A percentile compares a stretch with the other conserved stretches of the same genome.
These are phyloP conservation scores for Fusarium fracticaudum DNA, from an alignment of 2,329 filamentous ascomycete species.

Conservation along the genomic window DNA sequence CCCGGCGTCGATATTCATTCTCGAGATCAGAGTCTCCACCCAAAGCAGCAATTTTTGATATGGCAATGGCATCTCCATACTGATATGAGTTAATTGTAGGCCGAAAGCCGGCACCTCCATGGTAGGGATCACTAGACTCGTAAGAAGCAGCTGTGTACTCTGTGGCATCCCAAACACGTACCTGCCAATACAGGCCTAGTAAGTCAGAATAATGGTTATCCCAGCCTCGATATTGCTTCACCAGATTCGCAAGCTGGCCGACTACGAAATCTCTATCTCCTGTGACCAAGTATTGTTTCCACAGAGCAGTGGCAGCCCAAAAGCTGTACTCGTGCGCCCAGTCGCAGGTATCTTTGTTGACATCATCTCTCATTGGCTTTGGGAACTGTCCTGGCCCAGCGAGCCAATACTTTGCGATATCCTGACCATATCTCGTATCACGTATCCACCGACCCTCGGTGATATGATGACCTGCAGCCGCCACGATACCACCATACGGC, in stretches of 20 bases:
- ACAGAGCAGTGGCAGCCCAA: background rate
- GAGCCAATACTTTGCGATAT: background rate
- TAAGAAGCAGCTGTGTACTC: slow-evolving; percentile 2
- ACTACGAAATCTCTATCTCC: background rate
- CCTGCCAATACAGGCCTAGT: background rate
- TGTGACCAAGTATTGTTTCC: background rate
- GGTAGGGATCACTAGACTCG: background rate
- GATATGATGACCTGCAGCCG: background rate
- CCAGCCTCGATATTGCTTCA: slow-evolving; percentile 4
- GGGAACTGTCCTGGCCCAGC: background rate
- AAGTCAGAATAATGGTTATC: background rate
- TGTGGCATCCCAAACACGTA: background rate
- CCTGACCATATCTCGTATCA: background rate
- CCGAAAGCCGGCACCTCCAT: background rate
- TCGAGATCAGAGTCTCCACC: background rate
- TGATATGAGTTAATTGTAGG: background rate
- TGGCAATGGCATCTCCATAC: background rate
- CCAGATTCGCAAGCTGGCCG: background rate
- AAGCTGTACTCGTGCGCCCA: slow-evolving; percentile 8
- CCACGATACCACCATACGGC: background rate
- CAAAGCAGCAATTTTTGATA: background rate
- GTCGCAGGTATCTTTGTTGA: background rate
- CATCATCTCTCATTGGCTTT: background rate
- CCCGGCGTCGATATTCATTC: background rate
- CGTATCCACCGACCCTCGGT: slow-evolving; percentile 1